Base-by-base conservation (phyloP, 441 rosid species). In the Pelargonium hybrid region DNA sequence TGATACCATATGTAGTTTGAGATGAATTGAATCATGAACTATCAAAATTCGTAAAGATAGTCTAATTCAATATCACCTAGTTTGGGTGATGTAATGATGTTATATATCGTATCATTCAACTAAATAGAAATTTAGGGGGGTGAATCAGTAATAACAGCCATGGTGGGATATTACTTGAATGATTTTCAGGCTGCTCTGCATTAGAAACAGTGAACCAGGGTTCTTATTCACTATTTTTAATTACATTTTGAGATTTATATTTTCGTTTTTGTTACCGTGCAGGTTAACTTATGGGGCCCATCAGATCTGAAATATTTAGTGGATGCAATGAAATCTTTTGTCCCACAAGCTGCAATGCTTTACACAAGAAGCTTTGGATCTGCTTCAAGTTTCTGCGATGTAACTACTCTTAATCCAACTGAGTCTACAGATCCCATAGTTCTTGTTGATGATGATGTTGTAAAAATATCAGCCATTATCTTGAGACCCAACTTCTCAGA, bases 201-300 rank as follows among this genome's bases (percentile, higher is more conserved):
- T 29, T 2, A 29, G 34, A 29, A 29, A 29, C 34, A 29, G 34
- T 29, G 61, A 5, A 18, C 61, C 25, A 15, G 10, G 10, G 61
- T 54, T 54, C 61, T 17, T 2, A 5, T 20, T 14, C 54, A 56
- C 26, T 57, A 9, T 26, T 15, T 14, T 50, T 25, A 14, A 5
- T 25, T 66, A 7, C 52, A 17, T 65, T 70, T 34, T 64, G 23
- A 74, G 68, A 48, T 13, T 72, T 3, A 15, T 17, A 54, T 54
- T 54, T 17, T 65, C 63, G 8, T 64, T 57, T 71, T 4, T 76
- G 29, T 67, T 63, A 10, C 62, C 83, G 54, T 76, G 65, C 80
- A 90, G 98, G 95, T 93, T 72, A 93, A 93, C 72, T 70, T 93
- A 59, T 93, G 97, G 91, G 98, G 98, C 34, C 97, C 97, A 70